These are phyloP conservation scores for Babesia caballi DNA, from an alignment of 169 alveolate species.

Conservation along the genomic window DNA sequence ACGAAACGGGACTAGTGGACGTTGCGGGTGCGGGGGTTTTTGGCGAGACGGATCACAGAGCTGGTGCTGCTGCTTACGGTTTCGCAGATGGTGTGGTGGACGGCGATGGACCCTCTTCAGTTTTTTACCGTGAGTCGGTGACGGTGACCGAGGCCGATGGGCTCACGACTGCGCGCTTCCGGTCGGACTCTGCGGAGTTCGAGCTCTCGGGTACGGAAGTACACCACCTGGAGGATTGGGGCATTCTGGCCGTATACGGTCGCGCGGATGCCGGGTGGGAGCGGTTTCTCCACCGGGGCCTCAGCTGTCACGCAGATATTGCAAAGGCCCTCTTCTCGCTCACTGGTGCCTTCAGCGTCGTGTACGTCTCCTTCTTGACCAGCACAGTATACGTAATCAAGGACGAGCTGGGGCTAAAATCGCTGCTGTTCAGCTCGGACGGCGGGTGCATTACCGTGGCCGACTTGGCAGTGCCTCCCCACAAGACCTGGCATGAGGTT, in stretches of 20 bases:
- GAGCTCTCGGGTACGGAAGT: conserved; percentile 20
- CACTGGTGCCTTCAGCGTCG: conserved; percentile 22
- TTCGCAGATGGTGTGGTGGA: no score
- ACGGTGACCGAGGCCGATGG: background rate
- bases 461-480: background rate
- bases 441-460: background rate
- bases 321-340: background rate
- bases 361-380: conserved; percentile 25
- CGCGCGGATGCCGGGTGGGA: background rate
- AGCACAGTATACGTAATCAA: conserved; percentile 13
- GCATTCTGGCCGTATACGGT: conserved; percentile 46
- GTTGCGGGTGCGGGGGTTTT: no score
- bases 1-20: conserved; percentile 4
- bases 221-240: background rate
- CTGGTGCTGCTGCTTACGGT: no score
- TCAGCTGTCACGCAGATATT: background rate
- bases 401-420: conserved; percentile 47
- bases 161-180: background rate
- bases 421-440: conserved; percentile 11
- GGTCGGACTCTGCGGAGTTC: conserved; percentile 2
- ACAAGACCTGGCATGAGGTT: conserved; percentile 26
- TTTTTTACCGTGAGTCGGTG: background rate
- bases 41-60: no score
- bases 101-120: background rate
- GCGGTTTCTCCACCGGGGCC: background rate